Evolutionary conservation across 2,329 filamentous ascomycete species (phyloP).

Genomic region (Huntiella bhutanensis): DNA sequence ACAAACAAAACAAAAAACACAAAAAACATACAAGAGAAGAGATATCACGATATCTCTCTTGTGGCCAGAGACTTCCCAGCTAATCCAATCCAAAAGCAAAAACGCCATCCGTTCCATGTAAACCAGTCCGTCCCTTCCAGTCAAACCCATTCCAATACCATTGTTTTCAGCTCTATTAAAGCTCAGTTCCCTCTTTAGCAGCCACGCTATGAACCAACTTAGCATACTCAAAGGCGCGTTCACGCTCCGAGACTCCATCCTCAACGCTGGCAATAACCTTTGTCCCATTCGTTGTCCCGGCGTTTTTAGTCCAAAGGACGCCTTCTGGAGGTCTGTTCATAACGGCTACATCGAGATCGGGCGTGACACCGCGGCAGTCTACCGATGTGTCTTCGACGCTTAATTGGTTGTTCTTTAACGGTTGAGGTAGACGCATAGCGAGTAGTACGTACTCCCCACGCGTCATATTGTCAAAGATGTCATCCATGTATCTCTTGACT

Average conservation of each 20-base stretch:
- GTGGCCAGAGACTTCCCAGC: neutral
- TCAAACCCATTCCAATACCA: too few species aligned
- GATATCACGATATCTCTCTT: neutral
- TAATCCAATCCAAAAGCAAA: neutral
- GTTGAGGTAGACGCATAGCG: constrained; percentile 43
- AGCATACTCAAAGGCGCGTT: constrained; percentile 20
- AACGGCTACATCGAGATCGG: neutral
- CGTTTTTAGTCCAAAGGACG: constrained; percentile 20
- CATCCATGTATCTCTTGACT: constrained; percentile 48
- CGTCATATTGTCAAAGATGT: constrained; percentile 50
- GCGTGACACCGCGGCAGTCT: neutral
- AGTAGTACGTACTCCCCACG: constrained; percentile 47
- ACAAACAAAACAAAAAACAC: constrained; percentile 2
- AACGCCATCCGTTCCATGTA: neutral
- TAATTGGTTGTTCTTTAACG: neutral
- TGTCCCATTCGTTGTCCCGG: too few species aligned
- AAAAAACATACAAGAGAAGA: neutral
- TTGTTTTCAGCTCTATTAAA: neutral
- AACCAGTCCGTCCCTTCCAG: too few species aligned
- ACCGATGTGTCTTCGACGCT: too few species aligned
- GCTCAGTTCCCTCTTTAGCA: constrained; percentile 18
- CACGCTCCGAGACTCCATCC: constrained; percentile 15
- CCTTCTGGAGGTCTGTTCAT: constrained; percentile 2
- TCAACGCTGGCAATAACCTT: neutral
- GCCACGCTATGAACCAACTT: constrained; percentile 21